Evolutionary conservation across 257 asterid genomes (phyloP), one percentile per base, ranked within the genome.

Genomic region (Forsythia viridissima): DNA sequence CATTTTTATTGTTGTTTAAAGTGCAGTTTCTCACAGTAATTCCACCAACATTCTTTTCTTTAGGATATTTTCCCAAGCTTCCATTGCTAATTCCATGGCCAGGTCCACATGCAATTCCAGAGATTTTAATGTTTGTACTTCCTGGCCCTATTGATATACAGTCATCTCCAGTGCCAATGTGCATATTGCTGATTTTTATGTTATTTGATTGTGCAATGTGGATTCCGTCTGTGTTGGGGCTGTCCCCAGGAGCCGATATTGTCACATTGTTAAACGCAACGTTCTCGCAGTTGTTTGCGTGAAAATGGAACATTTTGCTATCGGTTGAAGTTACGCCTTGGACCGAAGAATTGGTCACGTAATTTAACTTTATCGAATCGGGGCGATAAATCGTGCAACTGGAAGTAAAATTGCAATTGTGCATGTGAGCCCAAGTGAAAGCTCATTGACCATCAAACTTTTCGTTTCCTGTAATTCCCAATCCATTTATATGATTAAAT

Each of bases 161-260:
- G 1, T 30, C 34, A 30, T 30, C 34, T 30, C 34, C 34, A 30
- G 34, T 80, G 42, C 36, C 89, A 13, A 86, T 77, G 4, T 3
- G 6, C 0, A 71, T 16, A 4, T 61, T 46, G 1, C 20, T 24
- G 43, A 86, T 65, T 7, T 3, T 80, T 13, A 86, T 13, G 3
- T 5, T 8, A 51, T 34, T 36, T 43, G 87, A 86, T 18, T 10
- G 43, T 5, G 48, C 76, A 1, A 86, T 5, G 83, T 86, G 90
- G 75, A 86, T 69, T 0, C 89, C 89, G 24, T 86, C 87, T 0
- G 89, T 86, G 89, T 86, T 86, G 15, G 85, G 81, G 78, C 90
- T 86, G 6, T 81, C 5, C 36, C 0, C 66, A 1, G 88, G 90
- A 8, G 90, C 86, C 1, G n/a, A 8, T 10, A 84, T 21, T 5